Base-by-base conservation (phyloP, 2,329 filamentous ascomycete genomes). In the Westerdykella aurantiaca region DNA sequence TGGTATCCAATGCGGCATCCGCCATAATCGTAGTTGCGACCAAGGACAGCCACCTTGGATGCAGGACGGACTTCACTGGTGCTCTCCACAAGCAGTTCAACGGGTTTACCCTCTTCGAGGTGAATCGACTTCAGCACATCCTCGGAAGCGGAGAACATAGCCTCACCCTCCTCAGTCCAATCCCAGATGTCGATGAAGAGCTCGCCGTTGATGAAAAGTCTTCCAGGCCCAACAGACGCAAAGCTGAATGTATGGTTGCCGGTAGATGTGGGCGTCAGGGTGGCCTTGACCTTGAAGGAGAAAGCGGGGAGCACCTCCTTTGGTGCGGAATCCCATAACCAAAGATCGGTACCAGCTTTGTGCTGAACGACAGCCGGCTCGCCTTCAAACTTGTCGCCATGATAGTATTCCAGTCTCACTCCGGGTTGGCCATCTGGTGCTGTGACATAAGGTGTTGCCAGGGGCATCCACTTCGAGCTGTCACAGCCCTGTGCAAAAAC, bases 1-100 rank as follows among this genome's bases (percentile, higher is more conserved):
- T 83, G 81, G 61, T 85, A 86, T 0, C 84, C 84, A 40, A 87
- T 82, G 3, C 84, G 78, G 54, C 83, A 85, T 2, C 83, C 83
- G 13, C 83, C 83, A 48, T 85, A 85, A 46, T 80, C 80, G 61
- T 86, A 78, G 6, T 79, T 81, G 73, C 75, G 63, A 67, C 75
- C 63, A 69, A 76, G 57, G 67, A 67, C 60, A 70, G 78, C 69
- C 11, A 82, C 78, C 58, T 83, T 83, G 21, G 72, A 72, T 31
- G 77, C 52, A 4, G 79, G 83, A 18, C 78, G 79, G 23, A 83
- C 74, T 57, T 84, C 82, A 61, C 81, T 83, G 14, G 80, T 85
- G 60, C 81, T 82, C 58, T 84, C 78, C 21, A 82, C 75, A 16
- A 78, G 73, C 34, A 87, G 72, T 49, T 83, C 76, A 21, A 84